A percentile compares a stretch with the other conserved stretches of the same genome.
Conservation (phyloP, 495 filamentous ascomycete species). For the Amphirosellinia nigrospora region DNA sequence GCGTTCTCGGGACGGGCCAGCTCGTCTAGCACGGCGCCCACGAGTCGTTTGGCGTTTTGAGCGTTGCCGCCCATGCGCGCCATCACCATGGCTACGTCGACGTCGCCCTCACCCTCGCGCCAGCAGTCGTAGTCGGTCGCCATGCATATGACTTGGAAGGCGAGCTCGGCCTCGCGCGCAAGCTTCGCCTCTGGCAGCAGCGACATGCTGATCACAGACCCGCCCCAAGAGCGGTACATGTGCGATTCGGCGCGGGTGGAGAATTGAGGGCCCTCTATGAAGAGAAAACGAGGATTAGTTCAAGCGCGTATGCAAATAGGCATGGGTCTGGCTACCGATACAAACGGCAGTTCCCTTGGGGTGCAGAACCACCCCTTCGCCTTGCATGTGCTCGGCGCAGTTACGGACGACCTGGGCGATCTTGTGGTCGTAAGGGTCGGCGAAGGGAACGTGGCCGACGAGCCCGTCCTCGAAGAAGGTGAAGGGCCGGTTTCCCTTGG, state of each 20-base stretch:
- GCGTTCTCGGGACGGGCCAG: constrained; percentile 75
- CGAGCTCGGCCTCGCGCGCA: constrained; percentile 93
- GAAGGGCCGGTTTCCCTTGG: constrained; percentile 89
- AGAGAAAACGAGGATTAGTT: not conserved
- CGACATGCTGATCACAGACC: constrained; percentile 96
- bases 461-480: constrained; percentile 96
- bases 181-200: constrained; percentile 96
- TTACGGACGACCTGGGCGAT: constrained; percentile 73
- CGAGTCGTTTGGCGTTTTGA: constrained; percentile 80
- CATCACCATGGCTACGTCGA: constrained; percentile 97
- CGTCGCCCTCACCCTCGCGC: constrained; percentile 70
- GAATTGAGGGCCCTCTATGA: constrained; percentile 89
- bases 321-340: constrained; percentile 67
- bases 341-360: constrained; percentile 81
- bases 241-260: constrained; percentile 94
- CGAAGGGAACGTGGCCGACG: constrained; percentile 94
- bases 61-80: constrained; percentile 92
- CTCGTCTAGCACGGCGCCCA: constrained; percentile 87
- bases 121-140: constrained; percentile 99
- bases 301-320: not conserved
- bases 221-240: constrained; percentile 92
- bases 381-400: constrained; percentile 77
- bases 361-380: constrained; percentile 80
- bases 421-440: constrained; percentile 86
- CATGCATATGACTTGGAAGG: constrained; percentile 99